phyloP scores from a whole-genome alignment of 2,329 filamentous ascomycete species.

The Akanthomyces dipterigenus region DNA sequence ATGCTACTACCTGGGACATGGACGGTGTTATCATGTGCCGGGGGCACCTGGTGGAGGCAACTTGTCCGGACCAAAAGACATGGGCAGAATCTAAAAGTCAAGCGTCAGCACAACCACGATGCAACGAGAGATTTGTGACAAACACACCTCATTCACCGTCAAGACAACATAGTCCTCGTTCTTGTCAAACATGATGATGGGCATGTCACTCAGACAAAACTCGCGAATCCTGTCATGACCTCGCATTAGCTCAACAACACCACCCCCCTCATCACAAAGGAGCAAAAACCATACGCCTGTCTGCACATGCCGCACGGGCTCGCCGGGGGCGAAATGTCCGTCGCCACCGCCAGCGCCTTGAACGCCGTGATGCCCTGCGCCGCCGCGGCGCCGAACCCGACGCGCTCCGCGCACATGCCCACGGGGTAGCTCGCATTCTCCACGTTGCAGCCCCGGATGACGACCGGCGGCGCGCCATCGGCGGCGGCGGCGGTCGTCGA shows the following conservation, averaged over 20 bases:
- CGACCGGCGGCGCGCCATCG: constrained; percentile 26
- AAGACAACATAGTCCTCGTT: constrained; percentile 65
- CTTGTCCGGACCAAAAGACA: constrained; percentile 61
- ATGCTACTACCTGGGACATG: not conserved
- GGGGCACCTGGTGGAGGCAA: constrained; percentile 35
- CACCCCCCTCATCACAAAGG: constrained; percentile 13
- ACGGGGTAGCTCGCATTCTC: constrained; percentile 93
- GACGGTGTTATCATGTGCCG: not conserved
- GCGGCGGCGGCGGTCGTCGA: constrained; percentile 6
- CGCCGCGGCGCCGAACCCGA: constrained; percentile 78
- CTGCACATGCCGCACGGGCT: constrained; percentile 94
- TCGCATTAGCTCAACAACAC: constrained; percentile 1
- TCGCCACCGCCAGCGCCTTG: constrained; percentile 77
- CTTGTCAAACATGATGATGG: constrained; percentile 89
- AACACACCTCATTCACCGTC: constrained; percentile 58
- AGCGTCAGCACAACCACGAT: not conserved
- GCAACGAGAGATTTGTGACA: not conserved
- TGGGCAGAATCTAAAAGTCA: constrained; percentile 50
- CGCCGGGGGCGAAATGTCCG: constrained; percentile 62
- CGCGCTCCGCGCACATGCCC: constrained; percentile 89
- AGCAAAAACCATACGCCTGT: constrained; percentile 61
- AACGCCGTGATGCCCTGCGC: constrained; percentile 52
- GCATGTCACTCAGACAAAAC: constrained; percentile 61
- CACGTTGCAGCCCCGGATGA: constrained; percentile 66
- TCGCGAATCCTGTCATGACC: constrained; percentile 57